Evolutionary conservation across 2,329 filamentous ascomycete genomes (phyloP), one percentile per base, ranked within the genome.

Genomic region (Lizonia empirigonia): DNA sequence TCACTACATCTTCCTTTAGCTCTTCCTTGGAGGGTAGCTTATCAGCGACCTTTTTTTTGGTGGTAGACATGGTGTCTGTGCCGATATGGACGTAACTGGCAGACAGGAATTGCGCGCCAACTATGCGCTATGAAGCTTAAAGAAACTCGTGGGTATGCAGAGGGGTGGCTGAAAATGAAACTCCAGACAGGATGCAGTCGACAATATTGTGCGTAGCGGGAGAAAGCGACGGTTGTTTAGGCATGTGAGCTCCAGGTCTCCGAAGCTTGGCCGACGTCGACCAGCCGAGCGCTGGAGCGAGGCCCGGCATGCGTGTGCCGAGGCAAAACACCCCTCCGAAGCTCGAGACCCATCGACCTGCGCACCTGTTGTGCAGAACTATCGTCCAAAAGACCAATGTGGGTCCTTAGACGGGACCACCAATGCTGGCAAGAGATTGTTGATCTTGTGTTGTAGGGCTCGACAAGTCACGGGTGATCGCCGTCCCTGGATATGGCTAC

Each of bases 1-100:
- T 74, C 44, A 76, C 75, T 47, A 79, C 78, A 72, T 81, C 78
- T 58, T 82, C 70, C 57, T 82, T 82, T 53, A 82, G 65, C 63
- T 82, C 78, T 41, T 77, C 74, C 13, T 53, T 60, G 5, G 63
- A 69, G 18, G 70, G 71, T 27, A 73, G 56, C 53, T 67, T 68
- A 40, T 70, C 67, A 26, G 60, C 50, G 44, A 62, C 59, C 36
- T 65, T 44, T 10, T 64, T 53, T 40, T 56, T 58, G 18, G 63
- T 60, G 42, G 55, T 56, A 23, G 67, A 54, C 67, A 69, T 70
- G 41, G 44, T 59, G 49, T 39, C 40, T 8, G 40, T 36, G 37
- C 12, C 23, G 29, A 26, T 45, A 38, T 44, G 39, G 30, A 49
- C 16, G 26, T 35, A 5, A 22, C 36, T 34, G 19, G 4, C n/a